Conservation (phyloP, 805 yeast species). For the Saccharomycodes ludwigii region DNA sequence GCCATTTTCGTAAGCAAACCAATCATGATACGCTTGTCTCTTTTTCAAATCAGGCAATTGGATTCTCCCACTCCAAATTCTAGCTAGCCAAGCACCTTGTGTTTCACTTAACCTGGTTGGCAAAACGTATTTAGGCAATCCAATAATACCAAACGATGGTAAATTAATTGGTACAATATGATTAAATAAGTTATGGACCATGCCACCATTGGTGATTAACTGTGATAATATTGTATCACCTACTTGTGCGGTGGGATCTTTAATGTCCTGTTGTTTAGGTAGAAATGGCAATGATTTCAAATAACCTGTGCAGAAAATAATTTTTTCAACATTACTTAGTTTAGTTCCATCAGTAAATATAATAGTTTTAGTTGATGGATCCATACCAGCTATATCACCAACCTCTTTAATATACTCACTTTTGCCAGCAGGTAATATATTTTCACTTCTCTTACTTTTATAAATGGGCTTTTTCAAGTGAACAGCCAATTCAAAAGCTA, state of each 20-base stretch:
- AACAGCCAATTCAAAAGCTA: conserved; percentile 47
- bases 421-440: conserved; percentile 30
- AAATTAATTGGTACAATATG: conserved; percentile 44
- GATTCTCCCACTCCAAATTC: conserved; percentile 47
- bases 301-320: conserved; percentile 71
- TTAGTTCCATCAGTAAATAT: conserved; percentile 36
- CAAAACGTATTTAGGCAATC: conserved; percentile 45
- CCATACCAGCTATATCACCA: conserved; percentile 30
- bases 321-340: conserved; percentile 36
- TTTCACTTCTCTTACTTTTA: conserved; percentile 37
- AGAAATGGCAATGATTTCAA: conserved; percentile 54
- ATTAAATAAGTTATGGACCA: conserved; percentile 41
- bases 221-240: conserved; percentile 16
- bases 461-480: conserved; percentile 29
- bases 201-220: conserved; percentile 33
- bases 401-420: conserved; percentile 30
- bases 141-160: conserved; percentile 51
- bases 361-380: conserved; percentile 27
- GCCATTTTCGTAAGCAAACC: conserved; percentile 32
- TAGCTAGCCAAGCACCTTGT: conserved; percentile 52
- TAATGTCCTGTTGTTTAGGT: conserved; percentile 15
- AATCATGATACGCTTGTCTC: conserved; percentile 33
- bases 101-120: conserved; percentile 47
- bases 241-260: conserved; percentile 8
- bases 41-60: conserved; percentile 34